Base-by-base conservation (phyloP, 2,329 filamentous ascomycete species). In the Sporothrix pallida region DNA sequence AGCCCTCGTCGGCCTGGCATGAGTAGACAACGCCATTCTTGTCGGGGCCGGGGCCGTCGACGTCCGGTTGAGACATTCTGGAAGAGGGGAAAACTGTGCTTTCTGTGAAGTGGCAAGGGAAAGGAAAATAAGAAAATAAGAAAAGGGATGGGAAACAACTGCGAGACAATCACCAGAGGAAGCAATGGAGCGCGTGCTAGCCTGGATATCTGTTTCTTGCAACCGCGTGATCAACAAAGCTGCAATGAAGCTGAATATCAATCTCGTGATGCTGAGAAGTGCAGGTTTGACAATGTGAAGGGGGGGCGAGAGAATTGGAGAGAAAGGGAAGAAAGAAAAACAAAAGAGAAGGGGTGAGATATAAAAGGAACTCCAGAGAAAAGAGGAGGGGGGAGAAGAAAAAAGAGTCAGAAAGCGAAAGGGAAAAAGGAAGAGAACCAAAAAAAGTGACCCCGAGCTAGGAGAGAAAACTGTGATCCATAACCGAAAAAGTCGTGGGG, bases 101-200 rank as follows among this genome's bases (percentile, higher is more conserved):
- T 63, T 72, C 54, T 72, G 70, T 74, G 73, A 72, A 70, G 73
- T 72, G 73, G 50, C 62, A 23, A 15, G 65, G 23, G 13, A 17
- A 50, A 68, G 17, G 20, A n/a, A 62, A 23, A 3, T 2, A 63
- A 6, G 2, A 46, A 63, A 7, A 12, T 52, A 44, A 23, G 20
- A 12, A 72, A 12, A 20, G 12, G 31, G 15, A 44, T 13, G 31
- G 50, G 26, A n/a, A n/a, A 9, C 3, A 52, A 71, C 50, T 7
- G 84, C 83, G 26, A n/a, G 13, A 9, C 8, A 54, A 67, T 42
- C 7, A 84, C 83, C 81, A 77, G 78, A 82, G 54, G 80, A 86
- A 86, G 84, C 85, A 87, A 87, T 86, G 85, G 84, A 76, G 81
- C 78, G 85, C 84, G 79, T 87, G 85, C 84, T 84, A 83, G 52